Conservation (phyloP, 306 rosid genomes). For the Dryas drummondii region DNA sequence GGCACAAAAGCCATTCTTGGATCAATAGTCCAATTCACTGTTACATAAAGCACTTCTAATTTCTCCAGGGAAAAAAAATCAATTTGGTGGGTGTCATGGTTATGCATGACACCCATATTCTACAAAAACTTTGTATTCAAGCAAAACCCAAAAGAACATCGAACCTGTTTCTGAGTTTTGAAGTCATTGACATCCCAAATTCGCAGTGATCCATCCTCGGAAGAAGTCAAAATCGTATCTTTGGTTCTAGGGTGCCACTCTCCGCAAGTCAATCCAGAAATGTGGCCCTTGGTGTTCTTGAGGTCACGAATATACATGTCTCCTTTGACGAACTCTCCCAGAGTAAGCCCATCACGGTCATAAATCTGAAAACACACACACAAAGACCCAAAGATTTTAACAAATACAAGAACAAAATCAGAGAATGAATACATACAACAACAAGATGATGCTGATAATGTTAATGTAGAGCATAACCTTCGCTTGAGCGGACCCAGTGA, state of each 20-base stretch:
- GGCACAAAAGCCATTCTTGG: neutral
- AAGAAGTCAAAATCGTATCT: constrained; percentile 85
- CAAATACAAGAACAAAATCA: neutral
- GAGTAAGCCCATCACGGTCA: constrained; percentile 94
- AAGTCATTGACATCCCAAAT: constrained; percentile 97
- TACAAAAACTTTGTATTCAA: neutral
- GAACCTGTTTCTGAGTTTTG: constrained; percentile 92
- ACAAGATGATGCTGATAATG: neutral
- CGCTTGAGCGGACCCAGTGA: constrained; percentile 95
- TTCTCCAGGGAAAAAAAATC: constrained; percentile 3
- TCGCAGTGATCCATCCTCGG: constrained; percentile 94
- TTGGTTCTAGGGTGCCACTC: constrained; percentile 88
- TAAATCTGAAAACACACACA: constrained; percentile 56
- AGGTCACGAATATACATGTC: constrained; percentile 98
- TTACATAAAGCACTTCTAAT: neutral
- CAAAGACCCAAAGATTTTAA: neutral
- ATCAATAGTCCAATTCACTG: neutral
- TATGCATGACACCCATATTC: neutral
- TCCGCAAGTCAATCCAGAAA: constrained; percentile 91
- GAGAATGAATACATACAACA: neutral
- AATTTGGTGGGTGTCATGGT: neutral
- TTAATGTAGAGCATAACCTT: constrained; percentile 42
- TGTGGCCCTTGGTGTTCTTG: constrained; percentile 95
- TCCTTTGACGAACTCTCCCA: constrained; percentile 90
- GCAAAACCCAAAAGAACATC: neutral